Percentiles rank a stretch among this genome's conserved stretches.
phyloP scores from a whole-genome alignment of 2,329 filamentous ascomycete genomes.

The Aspergillus aculeatus region DNA sequence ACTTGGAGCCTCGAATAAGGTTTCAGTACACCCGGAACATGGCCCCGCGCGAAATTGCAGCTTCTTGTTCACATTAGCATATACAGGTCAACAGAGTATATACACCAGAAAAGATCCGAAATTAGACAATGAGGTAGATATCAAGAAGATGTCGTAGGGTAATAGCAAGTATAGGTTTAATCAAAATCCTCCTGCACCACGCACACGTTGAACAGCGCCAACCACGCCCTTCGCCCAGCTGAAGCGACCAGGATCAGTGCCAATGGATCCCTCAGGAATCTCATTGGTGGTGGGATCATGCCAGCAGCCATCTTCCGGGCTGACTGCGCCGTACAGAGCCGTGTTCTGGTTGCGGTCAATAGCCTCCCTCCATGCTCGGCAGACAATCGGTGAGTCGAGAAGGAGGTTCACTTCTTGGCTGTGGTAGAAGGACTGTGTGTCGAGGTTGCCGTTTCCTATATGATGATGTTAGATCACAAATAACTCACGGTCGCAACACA shows the following conservation, averaged over 20 bases:
- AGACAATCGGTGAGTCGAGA: conserved; percentile 64
- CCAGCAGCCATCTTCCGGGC: conserved; percentile 61
- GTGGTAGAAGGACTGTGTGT: conserved; percentile 78
- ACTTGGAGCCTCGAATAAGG: no score
- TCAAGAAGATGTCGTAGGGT: no score
- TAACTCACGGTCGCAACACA: no score
- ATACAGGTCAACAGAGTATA: no score
- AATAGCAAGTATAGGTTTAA: neutral
- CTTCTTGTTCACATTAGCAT: no score
- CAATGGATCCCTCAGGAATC: conserved; percentile 51
- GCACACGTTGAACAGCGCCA: conserved; percentile 58
- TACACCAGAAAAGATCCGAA: no score
- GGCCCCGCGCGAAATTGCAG: no score
- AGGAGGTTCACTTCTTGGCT: conserved; percentile 76
- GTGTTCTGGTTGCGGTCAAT: conserved; percentile 69
- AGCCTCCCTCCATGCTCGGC: conserved; percentile 61
- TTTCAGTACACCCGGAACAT: no score
- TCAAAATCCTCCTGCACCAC: conserved; percentile 57
- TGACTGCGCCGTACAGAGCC: conserved; percentile 54
- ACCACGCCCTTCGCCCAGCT: conserved; percentile 59
- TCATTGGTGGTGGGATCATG: conserved; percentile 51
- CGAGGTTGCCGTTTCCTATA: conserved; percentile 68
- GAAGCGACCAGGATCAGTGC: conserved; percentile 55
- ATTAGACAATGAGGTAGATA: no score
- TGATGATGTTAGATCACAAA: no score